A percentile compares a stretch with the other conserved stretches of the same genome.
Evolutionary conservation across 345 rosid species (phyloP).

Genomic region (Eucalyptus tenuipes): DNA sequence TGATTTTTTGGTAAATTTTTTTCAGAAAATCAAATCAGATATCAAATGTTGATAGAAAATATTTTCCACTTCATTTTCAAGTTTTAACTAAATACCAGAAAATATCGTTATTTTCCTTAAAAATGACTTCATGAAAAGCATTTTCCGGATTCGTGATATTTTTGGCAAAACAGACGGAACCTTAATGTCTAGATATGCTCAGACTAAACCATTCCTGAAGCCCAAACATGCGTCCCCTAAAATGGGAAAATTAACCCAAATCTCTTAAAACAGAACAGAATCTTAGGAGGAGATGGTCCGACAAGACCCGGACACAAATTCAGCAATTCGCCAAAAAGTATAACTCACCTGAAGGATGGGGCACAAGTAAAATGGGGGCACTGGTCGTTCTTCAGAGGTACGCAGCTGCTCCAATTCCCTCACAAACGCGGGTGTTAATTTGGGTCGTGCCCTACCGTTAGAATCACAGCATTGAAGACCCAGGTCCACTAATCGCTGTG

Average conservation of each 20-base stretch:
- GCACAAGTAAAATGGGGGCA: slow-evolving; percentile 61
- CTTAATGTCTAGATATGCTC: background rate
- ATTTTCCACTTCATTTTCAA: too few relatives aligned
- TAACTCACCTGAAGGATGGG: slow-evolving; percentile 55
- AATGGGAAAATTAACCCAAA: background rate
- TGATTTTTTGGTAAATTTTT: too few relatives aligned
- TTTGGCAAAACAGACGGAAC: too few relatives aligned
- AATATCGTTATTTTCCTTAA: too few relatives aligned
- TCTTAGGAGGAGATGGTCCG: background rate
- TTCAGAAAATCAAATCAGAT: too few relatives aligned
- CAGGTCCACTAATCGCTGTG: slow-evolving; percentile 30
- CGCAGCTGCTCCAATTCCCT: slow-evolving; percentile 58
- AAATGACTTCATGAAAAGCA: too few relatives aligned
- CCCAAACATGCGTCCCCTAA: background rate
- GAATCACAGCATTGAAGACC: slow-evolving; percentile 54
- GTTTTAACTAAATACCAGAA: too few relatives aligned
- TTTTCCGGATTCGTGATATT: too few relatives aligned
- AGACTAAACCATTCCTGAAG: background rate
- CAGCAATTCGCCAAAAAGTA: background rate
- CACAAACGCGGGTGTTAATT: slow-evolving; percentile 46
- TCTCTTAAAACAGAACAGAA: background rate
- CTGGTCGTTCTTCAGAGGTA: slow-evolving; percentile 33
- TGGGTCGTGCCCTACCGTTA: slow-evolving; percentile 36
- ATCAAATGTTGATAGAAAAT: too few relatives aligned
- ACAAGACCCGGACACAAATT: background rate